A percentile compares a stretch with the other conserved stretches of the same genome.
phyloP scores from a whole-genome alignment of 768 basidiomycete species.

The Calocybe gangraenosa region DNA sequence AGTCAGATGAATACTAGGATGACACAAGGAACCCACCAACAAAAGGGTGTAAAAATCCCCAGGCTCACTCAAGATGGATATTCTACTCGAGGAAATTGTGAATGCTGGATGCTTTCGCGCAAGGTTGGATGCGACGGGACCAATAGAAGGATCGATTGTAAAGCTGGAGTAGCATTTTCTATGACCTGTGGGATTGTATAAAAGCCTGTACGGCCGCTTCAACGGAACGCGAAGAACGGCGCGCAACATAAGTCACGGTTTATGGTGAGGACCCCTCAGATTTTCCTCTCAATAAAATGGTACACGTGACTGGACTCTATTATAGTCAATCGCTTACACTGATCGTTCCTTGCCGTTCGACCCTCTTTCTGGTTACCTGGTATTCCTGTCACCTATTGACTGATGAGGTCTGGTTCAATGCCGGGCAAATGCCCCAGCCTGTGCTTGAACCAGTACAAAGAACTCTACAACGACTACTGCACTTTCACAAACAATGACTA shows the following conservation, averaged over 20 bases:
- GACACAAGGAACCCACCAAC: conserved; percentile 32
- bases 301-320: no score
- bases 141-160: conserved; percentile 30
- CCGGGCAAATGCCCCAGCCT: no score
- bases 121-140: conserved; percentile 32
- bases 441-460: no score
- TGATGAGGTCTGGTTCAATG: no score
- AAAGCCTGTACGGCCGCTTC: neutral
- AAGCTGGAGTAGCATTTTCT: conserved; percentile 22
- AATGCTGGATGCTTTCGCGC: conserved; percentile 45
- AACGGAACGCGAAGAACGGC: conserved; percentile 1
- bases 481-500: neutral
- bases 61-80: conserved; percentile 56
- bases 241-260: neutral
- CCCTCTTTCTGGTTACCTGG: no score
- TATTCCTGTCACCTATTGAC: no score
- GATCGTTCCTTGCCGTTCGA: no score
- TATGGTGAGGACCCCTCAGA: neutral
- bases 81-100: conserved; percentile 36
- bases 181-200: neutral
- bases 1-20: neutral
- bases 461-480: no score
- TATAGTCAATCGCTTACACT: no score
- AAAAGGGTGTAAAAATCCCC: conserved; percentile 51
- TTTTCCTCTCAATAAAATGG: no score